A percentile compares a stretch with the other conserved stretches of the same genome.
Evolutionary conservation across 2,329 filamentous ascomycete genomes (phyloP).

Genomic region (Ploettnerulaceae sp.): DNA sequence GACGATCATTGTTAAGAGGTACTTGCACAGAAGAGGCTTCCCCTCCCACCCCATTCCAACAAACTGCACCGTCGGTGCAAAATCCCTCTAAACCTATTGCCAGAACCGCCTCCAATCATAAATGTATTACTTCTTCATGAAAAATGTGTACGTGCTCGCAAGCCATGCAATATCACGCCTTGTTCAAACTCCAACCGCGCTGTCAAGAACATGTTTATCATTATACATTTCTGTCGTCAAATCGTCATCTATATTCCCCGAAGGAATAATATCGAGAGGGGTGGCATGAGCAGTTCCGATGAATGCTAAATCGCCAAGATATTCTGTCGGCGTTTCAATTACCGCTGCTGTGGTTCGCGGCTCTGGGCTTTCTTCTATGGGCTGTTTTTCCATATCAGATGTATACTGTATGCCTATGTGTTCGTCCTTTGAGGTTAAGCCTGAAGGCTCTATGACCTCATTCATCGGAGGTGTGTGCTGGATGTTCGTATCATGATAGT

Average conservation of each 20-base stretch:
- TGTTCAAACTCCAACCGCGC: constrained; percentile 2
- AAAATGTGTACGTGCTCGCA: neutral
- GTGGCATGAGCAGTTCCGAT: constrained; percentile 7
- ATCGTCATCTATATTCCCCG: constrained; percentile 18
- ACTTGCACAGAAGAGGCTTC: constrained; percentile 2
- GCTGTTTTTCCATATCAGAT: constrained; percentile 16
- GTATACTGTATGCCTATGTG: constrained; percentile 8
- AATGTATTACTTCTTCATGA: neutral
- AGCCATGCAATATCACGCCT: neutral
- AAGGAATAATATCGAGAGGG: neutral
- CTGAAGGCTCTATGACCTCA: constrained; percentile 5
- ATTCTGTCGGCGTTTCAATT: constrained; percentile 16
- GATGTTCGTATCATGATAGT: neutral
- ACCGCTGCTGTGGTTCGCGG: constrained; percentile 26
- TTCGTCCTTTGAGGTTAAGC: neutral
- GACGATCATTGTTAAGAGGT: constrained; percentile 2
- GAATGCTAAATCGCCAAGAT: constrained; percentile 6
- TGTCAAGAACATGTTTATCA: constrained; percentile 17
- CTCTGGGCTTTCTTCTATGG: constrained; percentile 16
- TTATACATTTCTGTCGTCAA: constrained; percentile 28
- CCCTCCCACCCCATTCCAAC: constrained; percentile 2
- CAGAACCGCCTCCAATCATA: constrained; percentile 2
- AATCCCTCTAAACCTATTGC: neutral
- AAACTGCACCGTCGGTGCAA: neutral
- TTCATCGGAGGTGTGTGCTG: neutral